phyloP scores from a whole-genome alignment of 306 rosid genomes.

The Glycine soja region DNA sequence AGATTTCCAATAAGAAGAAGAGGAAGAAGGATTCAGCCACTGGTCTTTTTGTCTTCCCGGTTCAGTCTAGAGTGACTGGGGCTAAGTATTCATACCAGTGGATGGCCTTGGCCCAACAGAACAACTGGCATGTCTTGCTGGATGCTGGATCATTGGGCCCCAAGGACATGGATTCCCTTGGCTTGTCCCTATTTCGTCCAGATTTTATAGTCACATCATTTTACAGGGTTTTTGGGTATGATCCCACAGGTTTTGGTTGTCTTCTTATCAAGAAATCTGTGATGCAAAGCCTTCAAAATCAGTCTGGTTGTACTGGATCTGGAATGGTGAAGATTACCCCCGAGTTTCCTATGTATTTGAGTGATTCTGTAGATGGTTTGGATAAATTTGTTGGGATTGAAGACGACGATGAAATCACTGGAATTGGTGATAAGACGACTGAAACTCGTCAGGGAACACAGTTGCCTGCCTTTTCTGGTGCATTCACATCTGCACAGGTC shows the following conservation, averaged over 20 bases:
- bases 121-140: constrained; percentile 96
- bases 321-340: constrained; percentile 99
- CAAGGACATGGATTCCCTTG: constrained; percentile 98
- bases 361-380: constrained; percentile 87
- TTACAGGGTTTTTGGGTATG: constrained; percentile 94
- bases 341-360: constrained; percentile 83
- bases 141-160: constrained; percentile 99
- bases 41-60: constrained; percentile 96
- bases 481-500: constrained; percentile 87
- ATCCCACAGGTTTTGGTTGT: constrained; percentile 98
- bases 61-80: constrained; percentile 95
- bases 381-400: constrained; percentile 72
- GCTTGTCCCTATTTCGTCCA: constrained; percentile 91
- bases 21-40: constrained; percentile 89
- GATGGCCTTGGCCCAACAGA: constrained; percentile 99
- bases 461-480: constrained; percentile 96
- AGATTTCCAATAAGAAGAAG: constrained; percentile 82
- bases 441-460: constrained; percentile 73
- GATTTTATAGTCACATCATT: constrained; percentile 94
- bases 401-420: constrained; percentile 58
- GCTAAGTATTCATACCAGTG: constrained; percentile 96
- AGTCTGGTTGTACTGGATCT: constrained; percentile 85
- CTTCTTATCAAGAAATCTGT: constrained; percentile 93
- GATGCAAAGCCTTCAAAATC: constrained; percentile 86
- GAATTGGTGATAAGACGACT: constrained; percentile 59